phyloP scores from a whole-genome alignment of 2,329 filamentous ascomycete species.

The Talaromyces sp. region DNA sequence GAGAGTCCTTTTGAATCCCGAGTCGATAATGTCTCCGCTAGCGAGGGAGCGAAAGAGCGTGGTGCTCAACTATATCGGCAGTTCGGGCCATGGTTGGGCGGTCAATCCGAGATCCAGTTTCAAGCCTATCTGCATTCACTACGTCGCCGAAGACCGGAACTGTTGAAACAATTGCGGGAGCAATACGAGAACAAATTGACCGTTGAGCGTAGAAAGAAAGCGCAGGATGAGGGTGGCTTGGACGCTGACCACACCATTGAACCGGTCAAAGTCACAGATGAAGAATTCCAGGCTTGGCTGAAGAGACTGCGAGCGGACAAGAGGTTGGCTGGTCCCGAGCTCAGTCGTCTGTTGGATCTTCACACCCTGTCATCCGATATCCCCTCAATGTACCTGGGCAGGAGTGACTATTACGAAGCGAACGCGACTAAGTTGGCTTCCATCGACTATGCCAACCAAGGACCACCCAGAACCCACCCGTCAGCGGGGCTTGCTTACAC shows the following conservation, averaged over 20 bases:
- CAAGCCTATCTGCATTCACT: conserved; percentile 46
- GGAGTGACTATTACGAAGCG: conserved; percentile 30
- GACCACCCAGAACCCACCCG: conserved; percentile 59
- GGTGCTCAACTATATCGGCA: conserved; percentile 51
- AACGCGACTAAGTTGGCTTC: conserved; percentile 34
- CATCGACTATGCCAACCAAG: conserved; percentile 41
- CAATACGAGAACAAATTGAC: conserved; percentile 30
- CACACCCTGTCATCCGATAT: conserved; percentile 40
- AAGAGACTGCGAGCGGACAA: conserved; percentile 40
- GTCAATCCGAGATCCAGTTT: conserved; percentile 54
- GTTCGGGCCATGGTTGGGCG: conserved; percentile 54
- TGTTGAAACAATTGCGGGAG: conserved; percentile 35
- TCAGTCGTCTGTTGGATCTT: conserved; percentile 54
- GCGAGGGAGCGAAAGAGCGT: conserved; percentile 27
- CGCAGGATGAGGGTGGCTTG: conserved; percentile 36
- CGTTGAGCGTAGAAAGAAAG: conserved; percentile 33
- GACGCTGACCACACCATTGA: conserved; percentile 26
- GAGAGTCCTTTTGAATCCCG: conserved; percentile 39
- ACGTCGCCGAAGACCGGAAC: conserved; percentile 35
- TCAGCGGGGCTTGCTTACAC: conserved; percentile 60
- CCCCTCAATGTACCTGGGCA: conserved; percentile 30
- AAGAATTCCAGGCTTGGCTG: conserved; percentile 45
- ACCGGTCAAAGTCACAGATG: conserved; percentile 34
- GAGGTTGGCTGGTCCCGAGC: conserved; percentile 47
- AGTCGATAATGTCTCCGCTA: conserved; percentile 43